These are phyloP conservation scores for Russula foetens DNA, from an alignment of 768 basidiomycete species.

Conservation along the genomic window DNA sequence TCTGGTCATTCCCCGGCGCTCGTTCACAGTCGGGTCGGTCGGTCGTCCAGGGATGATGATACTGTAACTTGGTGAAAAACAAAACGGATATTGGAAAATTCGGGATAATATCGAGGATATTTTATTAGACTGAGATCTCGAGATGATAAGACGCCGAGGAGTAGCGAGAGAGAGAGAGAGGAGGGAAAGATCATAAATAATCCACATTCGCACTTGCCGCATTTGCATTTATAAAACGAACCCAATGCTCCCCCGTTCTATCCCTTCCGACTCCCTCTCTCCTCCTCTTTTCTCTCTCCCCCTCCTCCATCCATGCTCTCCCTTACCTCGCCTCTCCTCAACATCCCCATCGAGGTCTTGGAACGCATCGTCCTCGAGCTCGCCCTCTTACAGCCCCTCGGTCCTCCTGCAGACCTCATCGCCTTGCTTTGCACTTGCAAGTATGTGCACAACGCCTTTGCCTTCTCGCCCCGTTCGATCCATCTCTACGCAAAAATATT, in stretches of 20 bases:
- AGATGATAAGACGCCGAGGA: background rate
- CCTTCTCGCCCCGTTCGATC: constrained; percentile 23
- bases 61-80: too few relatives aligned
- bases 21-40: too few relatives aligned
- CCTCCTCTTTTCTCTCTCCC: background rate
- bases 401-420: constrained; percentile 40
- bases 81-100: too few relatives aligned
- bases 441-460: constrained; percentile 34
- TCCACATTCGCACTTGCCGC: background rate
- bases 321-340: constrained; percentile 6
- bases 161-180: background rate
- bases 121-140: too few relatives aligned
- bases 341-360: constrained; percentile 38
- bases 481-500: constrained; percentile 49
- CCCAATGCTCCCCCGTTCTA: constrained; percentile 6
- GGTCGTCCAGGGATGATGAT: too few relatives aligned
- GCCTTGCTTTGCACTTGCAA: constrained; percentile 42
- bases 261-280: constrained; percentile 4
- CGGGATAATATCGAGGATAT: too few relatives aligned
- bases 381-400: constrained; percentile 32
- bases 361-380: constrained; percentile 45
- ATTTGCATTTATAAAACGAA: constrained; percentile 11
- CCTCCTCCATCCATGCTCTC: background rate
- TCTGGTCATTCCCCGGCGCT: background rate
- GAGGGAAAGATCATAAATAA: background rate